phyloP scores from a whole-genome alignment of 805 yeast species.

The Candida pseudoglaebosa region DNA sequence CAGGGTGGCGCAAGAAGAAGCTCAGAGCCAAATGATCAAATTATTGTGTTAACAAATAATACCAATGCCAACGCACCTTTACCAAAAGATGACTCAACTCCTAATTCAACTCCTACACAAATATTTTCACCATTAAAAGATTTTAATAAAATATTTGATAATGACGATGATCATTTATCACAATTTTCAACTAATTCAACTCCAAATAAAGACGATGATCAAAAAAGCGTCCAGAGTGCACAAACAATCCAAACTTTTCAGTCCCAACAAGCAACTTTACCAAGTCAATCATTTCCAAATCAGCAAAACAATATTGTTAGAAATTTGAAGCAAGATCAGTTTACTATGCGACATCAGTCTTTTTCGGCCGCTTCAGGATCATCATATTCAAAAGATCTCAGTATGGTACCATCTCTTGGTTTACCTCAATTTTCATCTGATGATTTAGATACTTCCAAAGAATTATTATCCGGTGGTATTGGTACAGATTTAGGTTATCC shows the following conservation, averaged over 20 bases:
- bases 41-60: slow-evolving; percentile 49
- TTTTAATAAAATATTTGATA: background rate
- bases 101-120: slow-evolving; percentile 9
- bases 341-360: slow-evolving; percentile 46
- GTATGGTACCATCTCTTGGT: slow-evolving; percentile 48
- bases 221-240: background rate
- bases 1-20: slow-evolving; percentile 38
- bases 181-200: slow-evolving; percentile 1
- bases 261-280: background rate
- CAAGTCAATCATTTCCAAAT: slow-evolving; percentile 1
- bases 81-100: slow-evolving; percentile 15
- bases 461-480: slow-evolving; percentile 27
- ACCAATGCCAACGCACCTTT: slow-evolving; percentile 50
- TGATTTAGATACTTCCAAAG: slow-evolving; percentile 20
- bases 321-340: background rate
- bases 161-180: slow-evolving; percentile 3
- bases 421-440: slow-evolving; percentile 61
- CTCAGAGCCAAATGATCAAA: slow-evolving; percentile 38
- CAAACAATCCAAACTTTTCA: background rate
- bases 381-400: slow-evolving; percentile 58
- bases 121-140: slow-evolving; percentile 14
- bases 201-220: slow-evolving; percentile 2
- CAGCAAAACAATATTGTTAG: slow-evolving; percentile 15
- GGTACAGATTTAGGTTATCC: slow-evolving; percentile 25
- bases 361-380: slow-evolving; percentile 61